A percentile compares a stretch with the other conserved stretches of the same genome.
Conservation (phyloP, 2,329 filamentous ascomycete genomes). For the Fusarium concolor region DNA sequence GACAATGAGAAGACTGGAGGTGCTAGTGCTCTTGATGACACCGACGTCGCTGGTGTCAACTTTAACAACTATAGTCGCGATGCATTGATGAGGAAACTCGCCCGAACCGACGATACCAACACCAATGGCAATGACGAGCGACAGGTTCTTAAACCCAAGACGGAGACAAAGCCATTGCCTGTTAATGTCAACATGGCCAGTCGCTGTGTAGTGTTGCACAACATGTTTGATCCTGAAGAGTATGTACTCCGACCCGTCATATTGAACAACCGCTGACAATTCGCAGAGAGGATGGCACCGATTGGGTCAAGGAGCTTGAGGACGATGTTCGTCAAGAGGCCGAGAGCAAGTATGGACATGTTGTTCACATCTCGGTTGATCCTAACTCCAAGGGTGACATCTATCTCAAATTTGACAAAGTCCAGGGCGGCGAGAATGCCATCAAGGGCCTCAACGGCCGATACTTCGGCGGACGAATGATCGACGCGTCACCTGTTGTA, state of each 20-base stretch:
- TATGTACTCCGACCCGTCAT: slow-evolving; percentile 64
- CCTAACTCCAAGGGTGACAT: slow-evolving; percentile 95
- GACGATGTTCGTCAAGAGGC: slow-evolving; percentile 94
- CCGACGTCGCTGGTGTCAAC: slow-evolving; percentile 97
- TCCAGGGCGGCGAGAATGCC: slow-evolving; percentile 94
- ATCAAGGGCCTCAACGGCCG: slow-evolving; percentile 98
- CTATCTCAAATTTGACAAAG: slow-evolving; percentile 97
- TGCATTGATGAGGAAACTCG: slow-evolving; percentile 98
- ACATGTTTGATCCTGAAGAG: slow-evolving; percentile 94
- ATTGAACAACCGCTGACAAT: slow-evolving; percentile 48
- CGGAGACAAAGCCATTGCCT: slow-evolving; percentile 80
- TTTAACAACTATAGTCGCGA: slow-evolving; percentile 99
- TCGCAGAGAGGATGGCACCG: slow-evolving; percentile 82
- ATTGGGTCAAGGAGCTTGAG: slow-evolving; percentile 93
- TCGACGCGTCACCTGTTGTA: slow-evolving; percentile 94
- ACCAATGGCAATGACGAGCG: slow-evolving; percentile 74
- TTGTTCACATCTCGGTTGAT: slow-evolving; percentile 96
- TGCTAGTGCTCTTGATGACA: slow-evolving; percentile 95
- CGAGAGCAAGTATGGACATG: slow-evolving; percentile 94
- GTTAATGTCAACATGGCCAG: slow-evolving; percentile 92
- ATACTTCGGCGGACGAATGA: slow-evolving; percentile 92
- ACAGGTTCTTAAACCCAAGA: slow-evolving; percentile 81
- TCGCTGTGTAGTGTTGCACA: slow-evolving; percentile 92
- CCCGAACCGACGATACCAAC: slow-evolving; percentile 87
- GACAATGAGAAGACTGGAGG: slow-evolving; percentile 91